Conservation (phyloP, 306 rosid species). For the Quercus mongolica region DNA sequence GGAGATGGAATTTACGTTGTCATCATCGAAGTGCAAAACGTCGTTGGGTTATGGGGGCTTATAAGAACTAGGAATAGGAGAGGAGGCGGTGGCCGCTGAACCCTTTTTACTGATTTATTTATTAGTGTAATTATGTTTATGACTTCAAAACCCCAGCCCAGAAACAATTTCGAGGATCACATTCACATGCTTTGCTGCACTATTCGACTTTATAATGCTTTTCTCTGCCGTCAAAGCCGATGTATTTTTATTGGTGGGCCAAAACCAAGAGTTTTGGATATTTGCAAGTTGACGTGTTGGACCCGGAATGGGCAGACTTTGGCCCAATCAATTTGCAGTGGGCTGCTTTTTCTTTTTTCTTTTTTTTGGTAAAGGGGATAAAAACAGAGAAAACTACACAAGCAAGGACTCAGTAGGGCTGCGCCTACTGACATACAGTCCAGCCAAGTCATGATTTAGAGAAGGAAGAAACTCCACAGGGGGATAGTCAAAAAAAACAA, state of each 20-base stretch:
- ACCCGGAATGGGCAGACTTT: not conserved
- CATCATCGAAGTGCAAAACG: slow-evolving; percentile 35
- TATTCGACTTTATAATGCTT: not conserved
- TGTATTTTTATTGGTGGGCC: no score
- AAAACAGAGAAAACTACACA: no score
- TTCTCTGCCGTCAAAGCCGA: not conserved
- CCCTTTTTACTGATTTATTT: no score
- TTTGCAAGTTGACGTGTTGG: not conserved
- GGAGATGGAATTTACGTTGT: slow-evolving; percentile 19
- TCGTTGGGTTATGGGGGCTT: not conserved
- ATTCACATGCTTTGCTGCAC: not conserved
- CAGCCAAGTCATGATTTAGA: no score
- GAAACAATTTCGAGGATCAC: not conserved
- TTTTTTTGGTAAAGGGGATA: no score
- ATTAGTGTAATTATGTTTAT: no score
- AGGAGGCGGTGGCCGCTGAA: no score
- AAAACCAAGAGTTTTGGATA: not conserved
- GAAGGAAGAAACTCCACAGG: no score
- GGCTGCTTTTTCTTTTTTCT: not conserved
- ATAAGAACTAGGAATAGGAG: no score
- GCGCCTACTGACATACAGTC: no score
- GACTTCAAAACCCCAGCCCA: not conserved
- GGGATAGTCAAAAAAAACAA: no score
- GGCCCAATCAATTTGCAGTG: not conserved
- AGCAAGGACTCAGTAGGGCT: no score